Evolutionary conservation across 352 stramenopile genomes (phyloP).

Genomic region (Globisporangium middletonii): DNA sequence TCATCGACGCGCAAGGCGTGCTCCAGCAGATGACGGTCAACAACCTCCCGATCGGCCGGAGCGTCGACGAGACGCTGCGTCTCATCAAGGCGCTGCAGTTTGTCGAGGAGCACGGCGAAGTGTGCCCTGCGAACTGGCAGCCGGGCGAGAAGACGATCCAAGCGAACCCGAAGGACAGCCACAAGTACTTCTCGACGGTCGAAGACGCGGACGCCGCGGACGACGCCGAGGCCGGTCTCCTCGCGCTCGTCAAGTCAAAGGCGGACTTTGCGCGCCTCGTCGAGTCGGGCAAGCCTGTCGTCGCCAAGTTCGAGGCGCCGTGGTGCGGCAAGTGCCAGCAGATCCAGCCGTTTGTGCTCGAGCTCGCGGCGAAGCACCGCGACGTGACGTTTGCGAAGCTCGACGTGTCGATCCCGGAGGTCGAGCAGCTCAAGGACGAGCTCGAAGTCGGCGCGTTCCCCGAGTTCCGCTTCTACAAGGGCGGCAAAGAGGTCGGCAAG

Average conservation of each 20-base stretch:
- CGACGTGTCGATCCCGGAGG: constrained; percentile 63
- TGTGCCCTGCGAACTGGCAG: constrained; percentile 92
- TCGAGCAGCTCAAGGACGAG: constrained; percentile 72
- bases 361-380: constrained; percentile 55
- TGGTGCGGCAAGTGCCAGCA: constrained; percentile 86
- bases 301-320: constrained; percentile 81
- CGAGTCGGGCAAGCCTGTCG: constrained; percentile 60
- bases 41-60: constrained; percentile 90
- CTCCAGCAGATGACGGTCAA: constrained; percentile 89
- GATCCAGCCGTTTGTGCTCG: constrained; percentile 71
- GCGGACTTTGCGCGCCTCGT: constrained; percentile 54
- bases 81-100: constrained; percentile 93
- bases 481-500: constrained; percentile 63
- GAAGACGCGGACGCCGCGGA: constrained; percentile 16
- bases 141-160: constrained; percentile 89
- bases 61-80: constrained; percentile 90
- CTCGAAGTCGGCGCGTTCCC: constrained; percentile 66
- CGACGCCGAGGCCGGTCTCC: constrained; percentile 26
- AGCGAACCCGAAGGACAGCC: constrained; percentile 70
- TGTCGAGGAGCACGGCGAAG: constrained; percentile 88
- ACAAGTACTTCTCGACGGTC: constrained; percentile 83
- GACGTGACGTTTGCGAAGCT: constrained; percentile 78
- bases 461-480: constrained; percentile 86
- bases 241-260: constrained; percentile 59
- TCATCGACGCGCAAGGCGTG: constrained; percentile 89